Evolutionary conservation across 176 grass and related monocot genomes (phyloP).

Genomic region (Bromus sterilis): DNA sequence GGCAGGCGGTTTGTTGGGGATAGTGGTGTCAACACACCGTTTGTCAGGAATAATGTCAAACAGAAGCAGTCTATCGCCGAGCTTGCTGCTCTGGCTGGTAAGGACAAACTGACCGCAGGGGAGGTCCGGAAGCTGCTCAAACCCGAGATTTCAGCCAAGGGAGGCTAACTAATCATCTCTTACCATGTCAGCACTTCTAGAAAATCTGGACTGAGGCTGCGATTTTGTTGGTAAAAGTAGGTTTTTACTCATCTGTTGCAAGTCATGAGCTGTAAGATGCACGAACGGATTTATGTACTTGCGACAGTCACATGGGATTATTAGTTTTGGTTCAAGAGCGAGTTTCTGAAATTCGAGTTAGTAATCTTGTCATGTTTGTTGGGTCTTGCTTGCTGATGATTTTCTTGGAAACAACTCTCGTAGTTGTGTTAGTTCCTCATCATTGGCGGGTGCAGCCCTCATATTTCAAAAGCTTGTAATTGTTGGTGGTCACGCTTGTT

Average conservation of each 20-base stretch:
- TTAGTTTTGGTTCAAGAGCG: background rate
- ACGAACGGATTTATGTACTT: background rate
- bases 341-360: background rate
- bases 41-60: conserved; percentile 47
- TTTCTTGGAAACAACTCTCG: background rate
- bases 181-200: background rate
- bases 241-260: background rate
- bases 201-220: conserved; percentile 6
- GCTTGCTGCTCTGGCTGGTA: conserved; percentile 50
- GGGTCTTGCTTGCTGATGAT: background rate
- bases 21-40: conserved; percentile 14
- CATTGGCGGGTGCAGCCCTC: no score
- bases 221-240: conserved; percentile 3
- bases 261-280: conserved; percentile 13
- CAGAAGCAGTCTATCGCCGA: background rate
- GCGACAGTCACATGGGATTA: background rate
- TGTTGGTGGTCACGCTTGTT: no score
- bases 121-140: conserved; percentile 73
- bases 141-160: conserved; percentile 36
- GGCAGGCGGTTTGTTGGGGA: conserved; percentile 35
- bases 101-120: conserved; percentile 54
- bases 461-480: no score
- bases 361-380: background rate
- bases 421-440: no score
- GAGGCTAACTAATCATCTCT: background rate